A percentile compares a stretch with the other conserved stretches of the same genome.
These are phyloP conservation scores for Jamesozyma piceae DNA, from an alignment of 805 yeast genomes.

Conservation along the genomic window DNA sequence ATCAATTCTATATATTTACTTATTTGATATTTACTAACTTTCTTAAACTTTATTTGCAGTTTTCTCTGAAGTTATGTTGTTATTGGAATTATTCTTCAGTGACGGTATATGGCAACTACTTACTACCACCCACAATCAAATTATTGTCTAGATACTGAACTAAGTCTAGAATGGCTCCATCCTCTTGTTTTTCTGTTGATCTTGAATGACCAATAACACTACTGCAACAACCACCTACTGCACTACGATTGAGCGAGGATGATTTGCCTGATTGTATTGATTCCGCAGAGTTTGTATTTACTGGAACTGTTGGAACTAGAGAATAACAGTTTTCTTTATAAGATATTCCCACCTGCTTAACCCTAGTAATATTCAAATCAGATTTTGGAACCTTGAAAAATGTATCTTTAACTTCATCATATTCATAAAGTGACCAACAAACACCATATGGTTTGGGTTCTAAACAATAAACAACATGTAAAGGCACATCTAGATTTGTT, in stretches of 20 bases:
- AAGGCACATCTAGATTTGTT: slow-evolving; percentile 85
- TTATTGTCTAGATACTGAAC: background rate
- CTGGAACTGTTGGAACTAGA: background rate
- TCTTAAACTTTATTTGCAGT: too few relatives aligned
- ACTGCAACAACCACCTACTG: too few relatives aligned
- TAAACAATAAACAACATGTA: slow-evolving; percentile 80
- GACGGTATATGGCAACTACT: too few relatives aligned
- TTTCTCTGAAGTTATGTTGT: too few relatives aligned
- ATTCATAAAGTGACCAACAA: slow-evolving; percentile 83
- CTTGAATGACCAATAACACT: too few relatives aligned
- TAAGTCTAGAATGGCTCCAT: background rate
- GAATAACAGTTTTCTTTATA: slow-evolving; percentile 61
- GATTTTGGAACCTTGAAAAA: slow-evolving; percentile 53
- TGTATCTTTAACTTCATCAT: slow-evolving; percentile 68
- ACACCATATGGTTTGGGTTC: slow-evolving; percentile 95
- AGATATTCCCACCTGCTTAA: slow-evolving; percentile 61
- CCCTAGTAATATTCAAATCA: slow-evolving; percentile 38
- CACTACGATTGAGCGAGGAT: too few relatives aligned
- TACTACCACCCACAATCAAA: too few relatives aligned
- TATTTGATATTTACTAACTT: too few relatives aligned
- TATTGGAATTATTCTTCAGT: too few relatives aligned
- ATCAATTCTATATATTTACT: too few relatives aligned
- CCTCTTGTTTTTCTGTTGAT: too few relatives aligned
- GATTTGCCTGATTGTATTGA: background rate
- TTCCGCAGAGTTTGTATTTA: background rate